phyloP scores from a whole-genome alignment of 305 asterid species.

The Withania somnifera region DNA sequence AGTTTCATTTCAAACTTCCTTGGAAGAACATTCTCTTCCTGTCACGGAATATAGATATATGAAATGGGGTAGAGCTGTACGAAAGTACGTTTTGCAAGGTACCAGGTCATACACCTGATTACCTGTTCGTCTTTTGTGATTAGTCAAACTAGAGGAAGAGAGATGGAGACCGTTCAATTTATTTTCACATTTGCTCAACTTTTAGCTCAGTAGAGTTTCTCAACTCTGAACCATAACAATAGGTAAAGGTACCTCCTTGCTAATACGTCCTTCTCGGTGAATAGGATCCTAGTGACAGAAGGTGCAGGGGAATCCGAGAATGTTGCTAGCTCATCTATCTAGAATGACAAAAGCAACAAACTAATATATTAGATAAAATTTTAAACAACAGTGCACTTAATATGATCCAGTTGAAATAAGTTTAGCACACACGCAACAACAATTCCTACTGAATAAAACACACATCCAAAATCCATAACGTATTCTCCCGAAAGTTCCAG shows the following conservation, averaged over 20 bases:
- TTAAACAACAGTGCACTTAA: background rate
- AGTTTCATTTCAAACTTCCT: background rate
- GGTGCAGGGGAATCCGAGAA: constrained; percentile 84
- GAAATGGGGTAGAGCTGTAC: background rate
- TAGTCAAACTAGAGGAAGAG: background rate
- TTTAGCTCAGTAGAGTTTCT: background rate
- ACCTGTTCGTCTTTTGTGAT: background rate
- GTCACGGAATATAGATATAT: background rate
- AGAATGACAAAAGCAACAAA: background rate
- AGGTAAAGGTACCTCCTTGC: constrained; percentile 51
- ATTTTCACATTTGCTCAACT: background rate
- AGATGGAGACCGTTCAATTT: background rate
- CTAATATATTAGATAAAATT: background rate
- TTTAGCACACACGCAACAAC: background rate
- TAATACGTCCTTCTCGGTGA: constrained; percentile 70
- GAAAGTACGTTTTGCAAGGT: background rate
- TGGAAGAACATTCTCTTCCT: background rate
- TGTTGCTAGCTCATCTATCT: constrained; percentile 75
- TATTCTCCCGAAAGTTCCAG: background rate
- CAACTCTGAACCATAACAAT: background rate
- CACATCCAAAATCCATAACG: background rate
- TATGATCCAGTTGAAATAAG: background rate
- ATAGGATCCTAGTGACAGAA: constrained; percentile 77
- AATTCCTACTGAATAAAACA: background rate
- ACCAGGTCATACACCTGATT: background rate